These are phyloP conservation scores for Dionaea muscipula DNA, from an alignment of 179 eudicot genomes.

Conservation along the genomic window DNA sequence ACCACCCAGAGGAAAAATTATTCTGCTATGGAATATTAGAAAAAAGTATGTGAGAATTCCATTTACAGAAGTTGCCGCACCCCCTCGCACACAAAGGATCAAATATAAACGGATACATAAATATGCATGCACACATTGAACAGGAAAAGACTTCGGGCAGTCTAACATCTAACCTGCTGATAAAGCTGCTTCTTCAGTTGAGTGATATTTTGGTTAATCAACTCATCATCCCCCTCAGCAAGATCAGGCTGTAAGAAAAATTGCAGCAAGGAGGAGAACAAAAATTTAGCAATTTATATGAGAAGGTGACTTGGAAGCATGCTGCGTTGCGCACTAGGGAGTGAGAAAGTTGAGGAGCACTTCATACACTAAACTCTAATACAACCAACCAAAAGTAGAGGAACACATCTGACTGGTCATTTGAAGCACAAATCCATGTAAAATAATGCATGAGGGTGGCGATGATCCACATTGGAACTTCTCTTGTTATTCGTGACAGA, in stretches of 20 bases:
- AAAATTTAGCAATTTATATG: background rate
- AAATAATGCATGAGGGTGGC: too few relatives aligned
- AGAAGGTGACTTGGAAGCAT: too few relatives aligned
- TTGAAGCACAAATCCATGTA: too few relatives aligned
- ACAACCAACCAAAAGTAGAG: background rate
- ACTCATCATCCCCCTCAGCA: slow-evolving; percentile 68
- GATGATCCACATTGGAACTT: too few relatives aligned
- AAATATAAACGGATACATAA: too few relatives aligned
- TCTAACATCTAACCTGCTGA: slow-evolving; percentile 37
- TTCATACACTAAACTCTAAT: background rate
- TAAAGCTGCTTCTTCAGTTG: slow-evolving; percentile 46
- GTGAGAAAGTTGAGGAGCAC: background rate
- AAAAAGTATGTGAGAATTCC: too few relatives aligned
- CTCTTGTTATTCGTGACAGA: background rate
- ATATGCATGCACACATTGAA: too few relatives aligned
- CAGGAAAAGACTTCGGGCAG: background rate
- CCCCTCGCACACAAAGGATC: too few relatives aligned
- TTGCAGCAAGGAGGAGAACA: background rate
- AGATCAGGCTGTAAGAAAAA: slow-evolving; percentile 54
- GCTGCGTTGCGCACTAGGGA: too few relatives aligned
- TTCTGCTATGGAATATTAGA: too few relatives aligned
- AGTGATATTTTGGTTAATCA: slow-evolving; percentile 37
- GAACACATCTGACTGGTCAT: background rate
- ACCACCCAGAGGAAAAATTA: too few relatives aligned
- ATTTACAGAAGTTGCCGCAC: too few relatives aligned